Conservation (phyloP, 192 early-diverging fungal species). For the Chytriomyces sp. region DNA sequence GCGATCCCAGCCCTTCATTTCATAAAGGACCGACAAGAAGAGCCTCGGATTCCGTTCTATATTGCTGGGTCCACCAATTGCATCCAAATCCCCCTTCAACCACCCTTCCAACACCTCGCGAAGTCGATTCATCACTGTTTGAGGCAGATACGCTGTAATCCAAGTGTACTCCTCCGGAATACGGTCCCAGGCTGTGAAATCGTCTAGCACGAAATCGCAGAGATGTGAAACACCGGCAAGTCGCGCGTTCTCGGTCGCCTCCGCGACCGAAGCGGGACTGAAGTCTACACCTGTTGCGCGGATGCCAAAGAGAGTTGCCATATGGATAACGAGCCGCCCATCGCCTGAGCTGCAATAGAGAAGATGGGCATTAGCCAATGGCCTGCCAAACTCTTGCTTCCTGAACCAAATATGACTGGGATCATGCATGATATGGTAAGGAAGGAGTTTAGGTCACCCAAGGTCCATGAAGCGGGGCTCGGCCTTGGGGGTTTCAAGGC, state of each 20-base stretch:
- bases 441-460: constrained; percentile 3
- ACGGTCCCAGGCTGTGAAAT: constrained; percentile 8
- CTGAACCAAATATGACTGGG: too few relatives aligned
- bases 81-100: background rate
- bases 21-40: background rate
- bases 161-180: constrained; percentile 16
- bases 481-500: too few relatives aligned
- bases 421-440: too few relatives aligned
- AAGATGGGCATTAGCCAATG: too few relatives aligned
- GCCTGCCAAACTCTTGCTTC: too few relatives aligned
- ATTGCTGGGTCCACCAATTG: background rate
- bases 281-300: constrained; percentile 6
- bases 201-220: background rate
- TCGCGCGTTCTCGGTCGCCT: background rate
- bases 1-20: constrained; percentile 21
- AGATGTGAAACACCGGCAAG: constrained; percentile 6
- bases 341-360: constrained; percentile 23
- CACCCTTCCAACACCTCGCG: background rate
- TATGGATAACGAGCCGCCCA: constrained; percentile 1
- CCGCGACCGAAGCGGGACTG: constrained; percentile 1
- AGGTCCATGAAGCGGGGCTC: background rate
- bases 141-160: constrained; percentile 10
- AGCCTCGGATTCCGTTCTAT: background rate
- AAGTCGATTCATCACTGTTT: background rate
- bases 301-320: constrained; percentile 3